Base-by-base conservation (phyloP, 2,329 filamentous ascomycete genomes). In the Leptographium procerum region DNA sequence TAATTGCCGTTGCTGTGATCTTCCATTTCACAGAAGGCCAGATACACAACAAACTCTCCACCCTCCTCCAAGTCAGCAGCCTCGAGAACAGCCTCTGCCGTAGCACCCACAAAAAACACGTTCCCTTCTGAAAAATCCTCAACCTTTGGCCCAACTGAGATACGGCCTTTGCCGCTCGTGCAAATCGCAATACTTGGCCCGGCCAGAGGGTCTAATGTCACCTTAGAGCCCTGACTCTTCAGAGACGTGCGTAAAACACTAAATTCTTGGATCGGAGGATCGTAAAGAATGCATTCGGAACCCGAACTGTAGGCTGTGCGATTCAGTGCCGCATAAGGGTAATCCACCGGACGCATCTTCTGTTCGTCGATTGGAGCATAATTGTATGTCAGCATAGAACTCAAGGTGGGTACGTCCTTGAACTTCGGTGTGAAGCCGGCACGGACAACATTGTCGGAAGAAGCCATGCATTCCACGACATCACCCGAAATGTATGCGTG, bases 391-490 rank as follows among this genome's bases (percentile, higher is more conserved):
- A 99, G 76, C 86, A 96, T 95, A 61, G 84, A 80, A 36, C 92
- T 90, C 13, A 99, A 79, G 0, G 91, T 97, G 57, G 85, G 75
- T 26, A 97, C 89, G 66, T 99, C 94, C 75, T 97, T 96, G 81
- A 96, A 99, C 71, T 99, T 99, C 58, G 94, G 94, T 0, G 94
- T 99, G 73, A 99, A 94, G 50, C 94, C 94, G 0, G 94, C 94
- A 58, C 94, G 90, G 56, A 99, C 91, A 40, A 99, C 94, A 65
- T 99, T 99, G 79, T 99, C 94, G n/a, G 89, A 95, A 10, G 90
- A 87, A 0, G 94, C 94, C 94, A 99, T 99, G 77, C 94, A 99
- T 74, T 99, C 94, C 70, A 99, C 91, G 65, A 99, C 96, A 68
- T 99, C 92, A 60, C 89, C 89, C 3, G 86, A 89, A 50, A 95